Evolutionary conservation across 768 basidiomycete species (phyloP), one percentile per base, ranked within the genome.

Genomic region (Strobilomyces dryophilus): DNA sequence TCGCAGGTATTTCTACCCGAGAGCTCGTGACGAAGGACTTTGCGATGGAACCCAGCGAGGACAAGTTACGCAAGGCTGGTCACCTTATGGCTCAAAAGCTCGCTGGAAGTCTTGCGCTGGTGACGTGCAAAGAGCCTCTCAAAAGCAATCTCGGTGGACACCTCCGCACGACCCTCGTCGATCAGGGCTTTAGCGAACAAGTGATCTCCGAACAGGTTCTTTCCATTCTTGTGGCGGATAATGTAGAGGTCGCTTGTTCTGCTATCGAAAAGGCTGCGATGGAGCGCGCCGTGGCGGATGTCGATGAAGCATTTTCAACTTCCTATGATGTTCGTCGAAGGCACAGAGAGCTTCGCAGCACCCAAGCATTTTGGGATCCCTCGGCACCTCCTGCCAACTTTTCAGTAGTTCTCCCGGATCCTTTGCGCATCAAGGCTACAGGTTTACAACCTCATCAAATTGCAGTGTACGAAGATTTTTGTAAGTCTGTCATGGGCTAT

Each of bases 201-300:
- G 78, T 86, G 66, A 80, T 95, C 48, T 79, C 92, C 4, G 95
- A 98, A 53, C 85, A 85, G 54, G 85, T 91, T 31, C 74, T 91
- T 45, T 69, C 79, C 8, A 76, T 95, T 31, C 79, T 98, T 36
- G 92, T 95, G 14, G 81, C 85, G 54, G 95, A 98, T 61, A 98
- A 99, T 62, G 77, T 97, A 47, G 95, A 98, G 41, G 77, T 91
- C 43, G 95, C 95, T 15, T 98, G 95, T 66, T 80, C 83, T 49
- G 91, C 93, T 9, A 95, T 99, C 57, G 94, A 98, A 72, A 95
- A 92, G 62, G 95, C 95, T 6, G 97, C 97, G 0, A 97, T 97
- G 89, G 95, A 98, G 62, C 84, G 92, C 53, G 95, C 95, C 8
- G 82, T 92, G 47, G 80, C 83, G 4, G 97, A 98, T 62, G 89